phyloP scores from a whole-genome alignment of 1,284 basidiomycete genomes.

The Naganishia sp. region DNA sequence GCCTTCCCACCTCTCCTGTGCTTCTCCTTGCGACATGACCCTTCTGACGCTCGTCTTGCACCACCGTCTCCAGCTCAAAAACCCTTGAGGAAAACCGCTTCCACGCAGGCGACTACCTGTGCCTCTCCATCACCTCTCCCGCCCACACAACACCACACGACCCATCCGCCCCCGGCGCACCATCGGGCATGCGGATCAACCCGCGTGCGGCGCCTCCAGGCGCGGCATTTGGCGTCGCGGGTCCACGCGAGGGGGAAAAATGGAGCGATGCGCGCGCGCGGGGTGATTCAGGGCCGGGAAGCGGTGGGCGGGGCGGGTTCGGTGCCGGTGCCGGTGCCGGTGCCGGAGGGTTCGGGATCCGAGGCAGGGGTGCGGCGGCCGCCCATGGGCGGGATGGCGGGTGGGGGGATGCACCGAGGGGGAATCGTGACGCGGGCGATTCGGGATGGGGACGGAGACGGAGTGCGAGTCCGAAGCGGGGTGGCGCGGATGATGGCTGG shows the following conservation, averaged over 20 bases:
- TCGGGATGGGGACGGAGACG: background rate
- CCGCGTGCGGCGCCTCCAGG: too few relatives aligned
- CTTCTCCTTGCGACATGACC: too few relatives aligned
- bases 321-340: background rate
- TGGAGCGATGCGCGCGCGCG: background rate
- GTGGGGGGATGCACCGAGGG: background rate
- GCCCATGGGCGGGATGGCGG: background rate
- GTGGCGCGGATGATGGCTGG: constrained; percentile 12
- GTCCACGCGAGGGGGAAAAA: background rate
- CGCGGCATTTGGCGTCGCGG: too few relatives aligned
- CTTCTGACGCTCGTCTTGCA: too few relatives aligned
- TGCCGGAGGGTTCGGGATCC: background rate
- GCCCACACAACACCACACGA: background rate
- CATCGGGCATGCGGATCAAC: background rate
- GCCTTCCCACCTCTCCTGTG: background rate
- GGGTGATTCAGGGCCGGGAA: background rate
- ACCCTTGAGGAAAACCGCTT: constrained; percentile 14
- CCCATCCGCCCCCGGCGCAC: background rate
- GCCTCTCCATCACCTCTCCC: constrained; percentile 14
- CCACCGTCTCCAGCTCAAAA: background rate
- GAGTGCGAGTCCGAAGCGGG: background rate
- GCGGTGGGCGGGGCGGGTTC: background rate
- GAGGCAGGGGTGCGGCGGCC: background rate
- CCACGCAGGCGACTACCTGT: constrained; percentile 19
- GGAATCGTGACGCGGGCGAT: background rate